Conservation (phyloP, 2,329 filamentous ascomycete species). For the Grosmannia penicillata region DNA sequence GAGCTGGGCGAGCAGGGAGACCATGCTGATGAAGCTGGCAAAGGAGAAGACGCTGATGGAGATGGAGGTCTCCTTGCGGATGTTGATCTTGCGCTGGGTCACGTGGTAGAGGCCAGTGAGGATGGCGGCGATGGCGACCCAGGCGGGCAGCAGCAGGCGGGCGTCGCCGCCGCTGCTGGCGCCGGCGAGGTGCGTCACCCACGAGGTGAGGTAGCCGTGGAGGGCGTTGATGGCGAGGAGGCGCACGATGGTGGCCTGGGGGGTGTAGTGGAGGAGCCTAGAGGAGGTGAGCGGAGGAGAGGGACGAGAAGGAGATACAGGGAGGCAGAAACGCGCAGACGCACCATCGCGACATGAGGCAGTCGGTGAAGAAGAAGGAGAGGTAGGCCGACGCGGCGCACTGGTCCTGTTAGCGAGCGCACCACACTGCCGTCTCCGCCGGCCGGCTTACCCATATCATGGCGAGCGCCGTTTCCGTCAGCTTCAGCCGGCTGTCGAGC, state of each 20-base stretch:
- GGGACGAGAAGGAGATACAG: background rate
- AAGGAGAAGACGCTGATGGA: conserved; percentile 66
- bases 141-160: conserved; percentile 57
- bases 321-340: conserved; percentile 11
- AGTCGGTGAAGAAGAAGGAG: conserved; percentile 72
- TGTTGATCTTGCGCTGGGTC: conserved; percentile 65
- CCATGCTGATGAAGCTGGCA: conserved; percentile 63
- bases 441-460: conserved; percentile 48
- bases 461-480: conserved; percentile 57
- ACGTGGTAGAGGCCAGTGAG: conserved; percentile 63
- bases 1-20: conserved; percentile 50
- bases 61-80: conserved; percentile 63
- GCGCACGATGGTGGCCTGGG: conserved; percentile 65
- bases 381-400: conserved; percentile 65
- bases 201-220: conserved; percentile 62
- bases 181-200: conserved; percentile 54
- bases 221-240: conserved; percentile 60
- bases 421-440: background rate
- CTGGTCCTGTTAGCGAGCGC: conserved; percentile 23
- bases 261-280: conserved; percentile 74
- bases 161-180: conserved; percentile 57
- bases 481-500: conserved; percentile 32
- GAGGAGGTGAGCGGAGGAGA: background rate
- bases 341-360: conserved; percentile 70
- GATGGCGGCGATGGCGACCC: conserved; percentile 63